Conservation (phyloP, 2,329 filamentous ascomycete species). For the Ceratocystis destructans region DNA sequence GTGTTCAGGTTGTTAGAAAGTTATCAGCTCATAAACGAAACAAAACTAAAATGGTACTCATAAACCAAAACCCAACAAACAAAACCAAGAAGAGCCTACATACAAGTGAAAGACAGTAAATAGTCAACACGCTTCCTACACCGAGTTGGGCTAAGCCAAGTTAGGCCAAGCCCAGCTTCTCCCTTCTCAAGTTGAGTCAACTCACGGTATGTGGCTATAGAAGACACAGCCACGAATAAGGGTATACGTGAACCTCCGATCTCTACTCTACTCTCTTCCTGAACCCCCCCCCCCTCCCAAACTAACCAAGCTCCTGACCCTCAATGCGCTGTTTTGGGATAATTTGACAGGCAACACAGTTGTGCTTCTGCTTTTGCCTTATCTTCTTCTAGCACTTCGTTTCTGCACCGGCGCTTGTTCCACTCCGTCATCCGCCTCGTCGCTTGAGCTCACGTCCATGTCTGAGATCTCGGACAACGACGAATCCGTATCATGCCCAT, state of each 20-base stretch:
- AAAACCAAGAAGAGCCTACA: constrained; percentile 7
- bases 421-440: constrained; percentile 1
- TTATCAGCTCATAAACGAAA: neutral
- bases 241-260: neutral
- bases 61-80: constrained; percentile 5
- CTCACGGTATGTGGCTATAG: neutral
- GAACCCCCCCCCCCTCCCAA: neutral
- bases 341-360: neutral
- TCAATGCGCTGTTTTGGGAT: neutral
- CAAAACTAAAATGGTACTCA: constrained; percentile 3
- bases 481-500: constrained; percentile 14
- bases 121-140: neutral
- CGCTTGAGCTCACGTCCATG: constrained; percentile 11
- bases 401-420: neutral
- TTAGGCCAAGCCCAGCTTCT: no score
- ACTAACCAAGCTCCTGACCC: neutral
- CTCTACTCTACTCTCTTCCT: neutral
- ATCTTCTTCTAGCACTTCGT: constrained; percentile 10
- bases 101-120: neutral
- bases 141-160: neutral
- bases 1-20: neutral
- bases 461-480: constrained; percentile 19
- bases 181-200: neutral
- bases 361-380: neutral
- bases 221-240: constrained; percentile 4